A percentile compares a stretch with the other conserved stretches of the same genome.
Conservation (phyloP, 345 rosid species). For the Limnanthes douglasii region DNA sequence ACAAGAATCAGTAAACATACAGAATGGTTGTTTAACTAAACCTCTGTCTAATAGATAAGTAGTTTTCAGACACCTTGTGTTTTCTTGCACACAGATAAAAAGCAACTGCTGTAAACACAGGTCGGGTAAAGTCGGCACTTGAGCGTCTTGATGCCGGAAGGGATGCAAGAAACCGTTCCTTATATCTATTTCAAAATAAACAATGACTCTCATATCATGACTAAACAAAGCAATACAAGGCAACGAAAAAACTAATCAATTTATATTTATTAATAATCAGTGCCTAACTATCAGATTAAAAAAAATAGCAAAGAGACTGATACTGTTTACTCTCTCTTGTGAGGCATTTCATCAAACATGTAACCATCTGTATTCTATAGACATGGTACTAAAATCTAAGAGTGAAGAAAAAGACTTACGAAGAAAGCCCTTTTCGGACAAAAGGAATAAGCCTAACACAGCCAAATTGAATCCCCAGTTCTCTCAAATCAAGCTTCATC, state of each 20-base stretch:
- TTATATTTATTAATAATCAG: not conserved
- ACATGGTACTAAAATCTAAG: not conserved
- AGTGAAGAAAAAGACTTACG: slow-evolving; percentile 26
- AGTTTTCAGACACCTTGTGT: slow-evolving; percentile 30
- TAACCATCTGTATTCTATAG: not conserved
- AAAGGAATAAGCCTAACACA: slow-evolving; percentile 77
- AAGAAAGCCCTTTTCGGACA: slow-evolving; percentile 47
- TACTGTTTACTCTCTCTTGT: not conserved
- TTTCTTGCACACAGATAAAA: slow-evolving; percentile 77
- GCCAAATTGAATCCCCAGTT: slow-evolving; percentile 79
- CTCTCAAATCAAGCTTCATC: slow-evolving; percentile 53
- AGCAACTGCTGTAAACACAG: slow-evolving; percentile 81
- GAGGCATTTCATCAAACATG: slow-evolving; percentile 30
- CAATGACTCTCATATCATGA: too few species aligned
- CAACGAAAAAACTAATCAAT: not conserved
- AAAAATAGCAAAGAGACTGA: not conserved
- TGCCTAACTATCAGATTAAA: not conserved
- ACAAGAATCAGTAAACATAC: too few species aligned
- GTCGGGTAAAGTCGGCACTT: slow-evolving; percentile 61
- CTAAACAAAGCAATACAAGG: too few species aligned
- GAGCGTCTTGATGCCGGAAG: slow-evolving; percentile 57
- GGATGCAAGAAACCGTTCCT: slow-evolving; percentile 65
- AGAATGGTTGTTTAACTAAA: not conserved
- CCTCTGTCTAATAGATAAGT: not conserved
- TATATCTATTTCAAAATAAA: slow-evolving; percentile 30